These are phyloP conservation scores for Stevia rebaudiana DNA, from an alignment of 140 eudicot species.

Conservation along the genomic window DNA sequence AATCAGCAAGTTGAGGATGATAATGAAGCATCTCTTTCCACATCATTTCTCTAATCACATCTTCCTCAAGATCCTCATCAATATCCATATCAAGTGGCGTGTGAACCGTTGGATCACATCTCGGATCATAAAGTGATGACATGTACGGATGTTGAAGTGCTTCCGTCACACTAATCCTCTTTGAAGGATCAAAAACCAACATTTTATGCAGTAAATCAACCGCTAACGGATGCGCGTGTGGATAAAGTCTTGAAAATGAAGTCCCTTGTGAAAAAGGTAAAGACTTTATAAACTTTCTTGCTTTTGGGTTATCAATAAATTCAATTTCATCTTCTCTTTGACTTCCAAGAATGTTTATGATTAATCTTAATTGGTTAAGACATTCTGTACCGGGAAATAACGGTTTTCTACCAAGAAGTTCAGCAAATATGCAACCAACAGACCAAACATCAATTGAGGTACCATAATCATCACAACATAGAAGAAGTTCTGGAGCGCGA, in stretches of 20 bases:
- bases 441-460: slow-evolving; percentile 92
- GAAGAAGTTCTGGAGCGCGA: slow-evolving; percentile 89
- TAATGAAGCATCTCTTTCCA: slow-evolving; percentile 80
- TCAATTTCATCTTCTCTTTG: slow-evolving; percentile 64
- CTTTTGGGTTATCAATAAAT: slow-evolving; percentile 85
- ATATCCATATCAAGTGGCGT: slow-evolving; percentile 77
- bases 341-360: slow-evolving; percentile 80
- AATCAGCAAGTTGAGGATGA: slow-evolving; percentile 60
- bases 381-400: slow-evolving; percentile 85
- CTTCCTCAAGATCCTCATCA: slow-evolving; percentile 77
- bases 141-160: slow-evolving; percentile 90
- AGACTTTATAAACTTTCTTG: slow-evolving; percentile 58
- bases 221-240: slow-evolving; percentile 74
- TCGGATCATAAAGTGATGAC: slow-evolving; percentile 76
- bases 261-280: slow-evolving; percentile 69
- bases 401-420: slow-evolving; percentile 83
- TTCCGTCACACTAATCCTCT: slow-evolving; percentile 77
- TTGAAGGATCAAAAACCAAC: slow-evolving; percentile 83
- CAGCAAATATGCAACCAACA: slow-evolving; percentile 90
- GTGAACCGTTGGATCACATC: slow-evolving; percentile 55
- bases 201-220: slow-evolving; percentile 78
- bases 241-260: slow-evolving; percentile 55
- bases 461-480: slow-evolving; percentile 83
- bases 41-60: slow-evolving; percentile 84
- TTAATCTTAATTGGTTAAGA: slow-evolving; percentile 71